Conservation (phyloP, 2,329 filamentous ascomycete species). For the Botrytis aclada region DNA sequence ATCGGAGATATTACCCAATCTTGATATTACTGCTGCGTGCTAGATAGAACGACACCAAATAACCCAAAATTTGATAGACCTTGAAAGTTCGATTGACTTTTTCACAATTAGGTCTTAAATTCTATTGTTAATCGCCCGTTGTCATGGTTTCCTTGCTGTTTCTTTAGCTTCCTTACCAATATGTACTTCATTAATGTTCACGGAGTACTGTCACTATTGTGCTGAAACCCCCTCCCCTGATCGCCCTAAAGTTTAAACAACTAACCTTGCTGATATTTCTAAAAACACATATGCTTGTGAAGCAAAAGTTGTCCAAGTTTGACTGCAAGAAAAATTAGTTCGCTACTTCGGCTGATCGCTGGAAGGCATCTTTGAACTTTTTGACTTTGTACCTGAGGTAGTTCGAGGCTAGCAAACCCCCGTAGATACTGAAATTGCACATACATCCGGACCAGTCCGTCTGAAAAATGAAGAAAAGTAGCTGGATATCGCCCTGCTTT, state of each 20-base stretch:
- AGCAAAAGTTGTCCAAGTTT: background rate
- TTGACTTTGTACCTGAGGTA: background rate
- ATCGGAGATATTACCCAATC: slow-evolving; percentile 18
- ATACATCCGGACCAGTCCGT: background rate
- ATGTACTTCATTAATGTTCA: background rate
- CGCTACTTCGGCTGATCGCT: slow-evolving; percentile 3
- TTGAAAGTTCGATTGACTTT: background rate
- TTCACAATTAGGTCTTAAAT: background rate
- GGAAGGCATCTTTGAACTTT: background rate
- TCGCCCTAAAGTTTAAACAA: background rate
- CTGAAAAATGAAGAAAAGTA: background rate
- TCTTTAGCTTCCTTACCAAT: background rate
- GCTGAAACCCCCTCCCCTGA: background rate
- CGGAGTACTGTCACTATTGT: background rate
- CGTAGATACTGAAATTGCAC: background rate
- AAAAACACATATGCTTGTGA: background rate
- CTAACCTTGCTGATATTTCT: background rate
- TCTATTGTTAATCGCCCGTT: background rate
- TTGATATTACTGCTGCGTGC: background rate
- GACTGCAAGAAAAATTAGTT: background rate
- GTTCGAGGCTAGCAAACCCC: background rate
- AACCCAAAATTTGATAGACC: background rate
- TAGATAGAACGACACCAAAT: background rate
- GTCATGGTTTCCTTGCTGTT: background rate
- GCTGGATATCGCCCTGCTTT: background rate